Conservation (phyloP, 192 early-diverging fungal genomes). For the Coemansia sp. region DNA sequence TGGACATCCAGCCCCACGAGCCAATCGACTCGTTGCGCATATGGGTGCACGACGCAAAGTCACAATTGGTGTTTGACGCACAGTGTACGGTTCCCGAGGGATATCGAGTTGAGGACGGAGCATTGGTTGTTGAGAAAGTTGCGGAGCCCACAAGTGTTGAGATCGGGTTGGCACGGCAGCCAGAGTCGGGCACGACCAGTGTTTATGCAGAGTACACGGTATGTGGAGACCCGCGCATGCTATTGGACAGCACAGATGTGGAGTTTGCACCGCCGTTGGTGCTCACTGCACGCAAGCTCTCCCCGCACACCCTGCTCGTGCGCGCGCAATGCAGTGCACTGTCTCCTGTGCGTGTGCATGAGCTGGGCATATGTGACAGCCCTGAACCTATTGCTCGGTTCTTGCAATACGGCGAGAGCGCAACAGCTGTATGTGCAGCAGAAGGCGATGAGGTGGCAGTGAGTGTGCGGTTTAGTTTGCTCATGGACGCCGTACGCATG, state of each 20-base stretch:
- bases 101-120: constrained; percentile 5
- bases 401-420: constrained; percentile 19
- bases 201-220: constrained; percentile 21
- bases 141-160: neutral
- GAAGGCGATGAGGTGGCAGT: neutral
- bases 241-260: constrained; percentile 11
- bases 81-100: neutral
- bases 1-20: neutral
- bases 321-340: constrained; percentile 16
- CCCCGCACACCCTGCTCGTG: constrained; percentile 4
- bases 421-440: constrained; percentile 15
- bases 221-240: constrained; percentile 8
- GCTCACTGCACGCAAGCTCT: constrained; percentile 5
- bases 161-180: neutral
- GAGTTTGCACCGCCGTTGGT: constrained; percentile 21
- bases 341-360: constrained; percentile 9
- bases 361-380: neutral
- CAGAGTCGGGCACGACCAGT: constrained; percentile 3
- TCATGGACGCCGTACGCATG: neutral
- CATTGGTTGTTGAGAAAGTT: constrained; percentile 7
- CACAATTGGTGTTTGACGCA: constrained; percentile 10
- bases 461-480: neutral
- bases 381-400: neutral
- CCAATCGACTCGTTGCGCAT: constrained; percentile 18
- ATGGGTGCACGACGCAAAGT: constrained; percentile 20